These are phyloP conservation scores for Aureobasidium uvarum DNA, from an alignment of 2,329 filamentous ascomycete species.

Conservation along the genomic window DNA sequence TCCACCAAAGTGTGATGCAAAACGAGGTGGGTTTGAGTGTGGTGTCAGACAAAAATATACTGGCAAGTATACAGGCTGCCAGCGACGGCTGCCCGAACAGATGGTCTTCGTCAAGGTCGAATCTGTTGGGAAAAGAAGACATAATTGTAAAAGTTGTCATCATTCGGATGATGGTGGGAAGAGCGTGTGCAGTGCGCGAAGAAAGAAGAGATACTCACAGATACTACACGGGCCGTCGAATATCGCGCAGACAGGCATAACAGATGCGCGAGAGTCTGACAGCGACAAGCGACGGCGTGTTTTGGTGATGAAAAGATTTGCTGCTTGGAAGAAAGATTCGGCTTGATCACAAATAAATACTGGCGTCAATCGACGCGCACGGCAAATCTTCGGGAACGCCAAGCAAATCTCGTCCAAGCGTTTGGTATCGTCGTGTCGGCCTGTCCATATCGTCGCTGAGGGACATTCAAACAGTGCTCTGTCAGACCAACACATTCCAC, in stretches of 20 bases:
- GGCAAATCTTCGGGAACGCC: slow-evolving; percentile 11
- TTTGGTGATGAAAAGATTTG: slow-evolving; percentile 9
- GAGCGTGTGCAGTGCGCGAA: slow-evolving; percentile 11
- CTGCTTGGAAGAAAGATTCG: slow-evolving; percentile 13
- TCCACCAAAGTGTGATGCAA: neutral
- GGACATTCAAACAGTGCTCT: neutral
- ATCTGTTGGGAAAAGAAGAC: slow-evolving; percentile 88
- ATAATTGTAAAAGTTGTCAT: slow-evolving; percentile 66
- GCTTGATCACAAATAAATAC: slow-evolving; percentile 10
- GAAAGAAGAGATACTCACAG: slow-evolving; percentile 21
- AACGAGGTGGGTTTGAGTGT: slow-evolving; percentile 30
- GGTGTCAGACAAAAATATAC: slow-evolving; percentile 74
- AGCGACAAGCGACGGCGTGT: slow-evolving; percentile 6
- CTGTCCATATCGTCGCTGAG: neutral
- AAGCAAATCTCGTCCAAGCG: neutral
- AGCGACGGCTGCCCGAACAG: slow-evolving; percentile 64
- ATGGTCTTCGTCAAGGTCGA: slow-evolving; percentile 80
- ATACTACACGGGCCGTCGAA: neutral
- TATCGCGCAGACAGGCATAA: slow-evolving; percentile 2
- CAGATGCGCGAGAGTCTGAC: slow-evolving; percentile 8
- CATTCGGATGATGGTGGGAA: slow-evolving; percentile 49
- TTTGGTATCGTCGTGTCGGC: neutral
- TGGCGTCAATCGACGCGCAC: slow-evolving; percentile 1
- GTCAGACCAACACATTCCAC: neutral
- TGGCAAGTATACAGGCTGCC: slow-evolving; percentile 83